Evolutionary conservation across 805 yeast species (phyloP), one percentile per base, ranked within the genome.

Genomic region (Candida maesae): DNA sequence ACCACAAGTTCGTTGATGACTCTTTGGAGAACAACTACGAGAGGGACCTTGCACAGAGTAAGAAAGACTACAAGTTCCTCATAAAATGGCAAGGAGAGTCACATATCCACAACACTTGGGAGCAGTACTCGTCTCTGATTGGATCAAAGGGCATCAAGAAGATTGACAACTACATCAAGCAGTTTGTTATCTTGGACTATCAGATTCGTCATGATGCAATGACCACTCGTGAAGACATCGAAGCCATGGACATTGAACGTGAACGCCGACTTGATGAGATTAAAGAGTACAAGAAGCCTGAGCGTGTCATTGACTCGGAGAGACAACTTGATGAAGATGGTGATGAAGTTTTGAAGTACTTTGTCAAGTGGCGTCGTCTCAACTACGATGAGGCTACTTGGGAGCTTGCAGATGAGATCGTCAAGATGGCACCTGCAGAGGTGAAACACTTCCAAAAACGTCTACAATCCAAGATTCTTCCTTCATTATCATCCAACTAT

Each of bases 61-160:
- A 82, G 52, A 66, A 67, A 38, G 79, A 76, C 45, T 81, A 70
- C 54, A 76, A 74, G 50, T 73, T 77, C 36, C 66, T 78, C 51
- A 74, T 93, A 52, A 93, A 93, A 65, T 93, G 99, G 99, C 71
- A 76, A 15, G 86, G 77, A 39, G 71, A 79, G 47, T 85, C 97
- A 12, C 98, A 93, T 66, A 70, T 93, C 47, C 99, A 93, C 65
- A 93, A 91, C 61, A 82, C 96, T 0, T 93, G 97, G 97, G 96
- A 90, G 59, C 60, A 76, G 2, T 89, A 83, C 64, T 60, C 64
- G 15, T 58, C 57, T 19, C 51, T 72, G n/a, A 39, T 50, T 18
- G 64, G 67, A 7, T 62, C 70, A 46, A 81, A 81, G 59, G 99
- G 99, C 32, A 70, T 77, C 51, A 86, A 95, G 60, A 81, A 83